A percentile compares a stretch with the other conserved stretches of the same genome.
Conservation (phyloP, 2,329 filamentous ascomycete genomes). For the Ascochyta viciae-villosae region DNA sequence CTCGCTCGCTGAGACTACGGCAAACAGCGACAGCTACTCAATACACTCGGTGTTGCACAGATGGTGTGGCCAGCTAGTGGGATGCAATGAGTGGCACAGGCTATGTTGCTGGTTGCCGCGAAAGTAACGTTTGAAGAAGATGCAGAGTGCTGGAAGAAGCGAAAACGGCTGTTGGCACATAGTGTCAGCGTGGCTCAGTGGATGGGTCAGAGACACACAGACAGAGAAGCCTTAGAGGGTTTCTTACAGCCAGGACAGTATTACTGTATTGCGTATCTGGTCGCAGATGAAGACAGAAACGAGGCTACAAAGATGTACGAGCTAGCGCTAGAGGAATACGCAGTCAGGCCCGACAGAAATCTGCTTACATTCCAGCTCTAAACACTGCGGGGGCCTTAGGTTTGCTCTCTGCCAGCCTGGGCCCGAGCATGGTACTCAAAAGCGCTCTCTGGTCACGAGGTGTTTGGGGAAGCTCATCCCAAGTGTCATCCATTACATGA, state of each 20-base stretch:
- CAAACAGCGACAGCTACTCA: not conserved
- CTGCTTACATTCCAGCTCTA: not conserved
- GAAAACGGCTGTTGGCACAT: not conserved
- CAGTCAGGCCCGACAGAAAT: not conserved
- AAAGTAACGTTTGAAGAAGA: not conserved
- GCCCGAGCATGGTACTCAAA: not conserved
- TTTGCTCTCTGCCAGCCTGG: not conserved
- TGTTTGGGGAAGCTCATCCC: not conserved
- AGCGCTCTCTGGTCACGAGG: too few species aligned
- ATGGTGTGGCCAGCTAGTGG: not conserved
- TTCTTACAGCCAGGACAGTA: not conserved
- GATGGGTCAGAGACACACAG: not conserved
- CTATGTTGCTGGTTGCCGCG: not conserved
- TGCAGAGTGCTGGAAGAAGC: not conserved
- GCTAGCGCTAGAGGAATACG: not conserved
- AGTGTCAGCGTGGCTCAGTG: not conserved
- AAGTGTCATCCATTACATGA: not conserved
- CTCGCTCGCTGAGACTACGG: not conserved
- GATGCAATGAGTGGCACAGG: not conserved
- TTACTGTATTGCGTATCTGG: constrained; percentile 7
- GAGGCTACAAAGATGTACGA: constrained; percentile 12
- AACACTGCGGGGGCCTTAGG: not conserved
- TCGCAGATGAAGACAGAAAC: constrained; percentile 6
- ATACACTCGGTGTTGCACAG: not conserved
- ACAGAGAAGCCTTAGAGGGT: not conserved